Evolutionary conservation across 2,329 filamentous ascomycete species (phyloP), one percentile per base, ranked within the genome.

Genomic region (Penicillium sp.): DNA sequence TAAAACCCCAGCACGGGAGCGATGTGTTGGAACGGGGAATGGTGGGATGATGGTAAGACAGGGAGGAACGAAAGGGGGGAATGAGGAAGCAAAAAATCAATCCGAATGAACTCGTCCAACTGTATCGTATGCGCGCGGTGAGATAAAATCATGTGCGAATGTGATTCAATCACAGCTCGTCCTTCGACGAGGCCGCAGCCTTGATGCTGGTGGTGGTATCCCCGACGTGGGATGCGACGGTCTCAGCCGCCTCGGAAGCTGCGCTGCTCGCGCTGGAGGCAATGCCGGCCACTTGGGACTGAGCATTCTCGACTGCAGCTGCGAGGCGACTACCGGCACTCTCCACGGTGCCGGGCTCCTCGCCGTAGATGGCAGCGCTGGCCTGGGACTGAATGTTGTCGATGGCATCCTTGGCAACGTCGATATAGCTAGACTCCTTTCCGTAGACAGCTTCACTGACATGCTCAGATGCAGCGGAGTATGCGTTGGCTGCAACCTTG

Each of bases 371-470:
- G 2, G 80, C 83, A 20, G 73, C 73, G 52, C 81, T 79, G 8
- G 84, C 84, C 33, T 78, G 80, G 7, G 75, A 72, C 7, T 79
- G 82, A 5, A 82, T 80, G n/a, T 77, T 76, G 1, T 77, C 73
- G 50, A 87, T 77, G 37, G 75, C 78, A 34, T 74, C 71, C 52
- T 79, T 78, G 4, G 82, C 83, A 13, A 78, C 75, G 60, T 84
- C 80, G 3, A 74, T 72, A 54, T 81, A 82, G 9, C 77, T 74
- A 3, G 76, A 72, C 47, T 79, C 75, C 7, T 78, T 78, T 40
- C 82, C 81, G 55, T 85, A 84, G 26, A 86, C 69, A 27, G 80
- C 80, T 58, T 78, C 77, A 45, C 79, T 83, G 36, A 79, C 75
- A 18, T 76, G 74, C 26, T 75, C 76, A 37, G 75, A 74, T 4